Evolutionary conservation across 257 asterid species (phyloP), one percentile per base, ranked within the genome.

Genomic region (Knoxia roxburghii): DNA sequence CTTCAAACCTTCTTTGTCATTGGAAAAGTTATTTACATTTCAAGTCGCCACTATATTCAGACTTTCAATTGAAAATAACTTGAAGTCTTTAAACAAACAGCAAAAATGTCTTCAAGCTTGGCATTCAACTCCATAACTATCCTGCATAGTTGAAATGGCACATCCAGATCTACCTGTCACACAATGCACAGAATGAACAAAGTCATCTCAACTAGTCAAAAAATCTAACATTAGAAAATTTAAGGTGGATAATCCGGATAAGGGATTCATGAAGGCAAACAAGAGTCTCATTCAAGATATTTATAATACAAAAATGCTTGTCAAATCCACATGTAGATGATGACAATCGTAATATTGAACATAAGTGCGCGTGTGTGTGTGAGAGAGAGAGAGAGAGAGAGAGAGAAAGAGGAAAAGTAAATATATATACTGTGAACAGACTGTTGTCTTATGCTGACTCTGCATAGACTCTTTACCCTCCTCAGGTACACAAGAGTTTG

Each of bases 81-180:
- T 30, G 4, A 26, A 54, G 67, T 46, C 59, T 2, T 35, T 37
- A n/a, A 23, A 53, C 67, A 58, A 58, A 48, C 29, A 32, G 40
- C 37, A 69, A 37, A 48, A 24, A 23, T 11, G 20, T 32, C 40
- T 35, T 48, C 53, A 61, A 48, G 52, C 73, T 45, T 14, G 15
- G 37, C 15, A 23, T 1, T 58, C 26, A 33, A 49, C 23, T 29
- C 72, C 37, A n/a, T 13, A 20, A 68, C 72, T 56, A 30, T n/a
- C n/a, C 48, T 20, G 35, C 52, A 37, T 32, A 56, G 33, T 30
- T 12, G n/a, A 39, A 21, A 61, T 61, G 57, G 57, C 48, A 27
- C 7, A 58, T 53, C 50, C 21, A 55, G 56, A 43, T 68, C 48
- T 50, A 58, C 66, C 73, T 58, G 64, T 58, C 59, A 69, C 67